A percentile compares a stretch with the other conserved stretches of the same genome.
Conservation (phyloP, 2,329 filamentous ascomycete species). For the Aspergillus quadrilineatus region DNA sequence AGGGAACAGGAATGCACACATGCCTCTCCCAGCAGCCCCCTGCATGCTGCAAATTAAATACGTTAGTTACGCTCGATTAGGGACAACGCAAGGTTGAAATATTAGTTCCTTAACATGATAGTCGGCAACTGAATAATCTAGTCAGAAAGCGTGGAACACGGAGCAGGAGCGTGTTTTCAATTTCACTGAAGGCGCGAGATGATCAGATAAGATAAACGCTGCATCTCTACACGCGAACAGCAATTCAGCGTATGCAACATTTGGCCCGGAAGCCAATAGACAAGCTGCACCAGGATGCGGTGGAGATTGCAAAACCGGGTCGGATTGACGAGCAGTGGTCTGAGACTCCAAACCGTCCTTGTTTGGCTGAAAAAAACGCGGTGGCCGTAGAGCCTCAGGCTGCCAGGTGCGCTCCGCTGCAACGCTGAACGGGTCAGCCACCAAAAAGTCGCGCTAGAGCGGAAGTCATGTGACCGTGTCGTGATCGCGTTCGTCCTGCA, state of each 20-base stretch:
- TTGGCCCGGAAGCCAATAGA: not conserved
- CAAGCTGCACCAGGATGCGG: slow-evolving; percentile 9
- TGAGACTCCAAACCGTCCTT: slow-evolving; percentile 12
- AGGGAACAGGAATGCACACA: not conserved
- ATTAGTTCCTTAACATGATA: no score
- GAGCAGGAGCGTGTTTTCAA: no score
- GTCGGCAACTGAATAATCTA: no score
- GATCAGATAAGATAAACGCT: slow-evolving; percentile 8
- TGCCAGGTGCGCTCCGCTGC: not conserved
- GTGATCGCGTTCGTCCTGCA: slow-evolving; percentile 22
- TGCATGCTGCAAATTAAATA: no score
- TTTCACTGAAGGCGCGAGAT: not conserved
- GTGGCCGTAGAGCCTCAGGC: not conserved
- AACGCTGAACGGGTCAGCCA: slow-evolving; percentile 16
- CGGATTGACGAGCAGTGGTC: slow-evolving; percentile 16
- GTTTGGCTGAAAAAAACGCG: not conserved
- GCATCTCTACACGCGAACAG: not conserved
- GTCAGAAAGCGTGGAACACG: no score
- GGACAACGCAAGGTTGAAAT: no score
- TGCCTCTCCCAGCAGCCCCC: not conserved
- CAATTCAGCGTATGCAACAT: not conserved
- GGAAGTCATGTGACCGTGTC: slow-evolving; percentile 38
- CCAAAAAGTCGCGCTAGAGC: slow-evolving; percentile 25
- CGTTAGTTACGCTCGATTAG: no score
- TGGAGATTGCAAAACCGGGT: slow-evolving; percentile 20